Conservation (phyloP, 139 green algal species). For the Zygnema cylindricum region DNA sequence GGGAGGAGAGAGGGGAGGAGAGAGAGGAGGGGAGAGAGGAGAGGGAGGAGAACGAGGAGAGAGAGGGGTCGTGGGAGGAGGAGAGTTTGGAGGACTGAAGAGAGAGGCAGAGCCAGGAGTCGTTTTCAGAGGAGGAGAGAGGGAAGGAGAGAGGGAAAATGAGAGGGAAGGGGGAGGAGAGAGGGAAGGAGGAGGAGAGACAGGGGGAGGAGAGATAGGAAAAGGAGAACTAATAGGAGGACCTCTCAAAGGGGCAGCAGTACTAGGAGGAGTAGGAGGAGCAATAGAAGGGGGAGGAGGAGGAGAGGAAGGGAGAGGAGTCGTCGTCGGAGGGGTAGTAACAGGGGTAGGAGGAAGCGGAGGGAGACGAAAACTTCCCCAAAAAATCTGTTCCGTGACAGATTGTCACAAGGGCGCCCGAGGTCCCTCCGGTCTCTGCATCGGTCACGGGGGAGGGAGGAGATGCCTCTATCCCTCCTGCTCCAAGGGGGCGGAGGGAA, state of each 20-base stretch:
- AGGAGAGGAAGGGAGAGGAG: not conserved
- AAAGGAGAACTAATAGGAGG: not conserved
- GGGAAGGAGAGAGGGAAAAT: not conserved
- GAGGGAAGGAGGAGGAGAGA: not conserved
- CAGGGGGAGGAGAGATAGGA: not conserved
- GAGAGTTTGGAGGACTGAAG: not conserved
- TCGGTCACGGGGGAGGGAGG: slow-evolving; percentile 38
- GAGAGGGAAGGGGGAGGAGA: not conserved
- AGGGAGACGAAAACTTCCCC: not conserved
- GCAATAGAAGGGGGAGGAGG: not conserved
- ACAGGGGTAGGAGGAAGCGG: not conserved
- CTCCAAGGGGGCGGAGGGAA: slow-evolving; percentile 10
- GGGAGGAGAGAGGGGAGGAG: not conserved
- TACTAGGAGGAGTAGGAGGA: not conserved
- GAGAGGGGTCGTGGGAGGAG: not conserved
- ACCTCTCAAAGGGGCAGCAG: too few species aligned
- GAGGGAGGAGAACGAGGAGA: too few species aligned
- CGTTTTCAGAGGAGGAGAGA: not conserved
- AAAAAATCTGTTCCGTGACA: not conserved
- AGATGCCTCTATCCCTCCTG: slow-evolving; percentile 21
- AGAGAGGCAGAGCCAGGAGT: not conserved
- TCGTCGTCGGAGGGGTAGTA: not conserved
- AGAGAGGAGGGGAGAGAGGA: not conserved
- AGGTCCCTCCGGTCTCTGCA: slow-evolving; percentile 7
- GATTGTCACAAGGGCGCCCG: slow-evolving; percentile 28